phyloP scores from a whole-genome alignment of 108 stramenopile species.

The Conticribra weissflogii region DNA sequence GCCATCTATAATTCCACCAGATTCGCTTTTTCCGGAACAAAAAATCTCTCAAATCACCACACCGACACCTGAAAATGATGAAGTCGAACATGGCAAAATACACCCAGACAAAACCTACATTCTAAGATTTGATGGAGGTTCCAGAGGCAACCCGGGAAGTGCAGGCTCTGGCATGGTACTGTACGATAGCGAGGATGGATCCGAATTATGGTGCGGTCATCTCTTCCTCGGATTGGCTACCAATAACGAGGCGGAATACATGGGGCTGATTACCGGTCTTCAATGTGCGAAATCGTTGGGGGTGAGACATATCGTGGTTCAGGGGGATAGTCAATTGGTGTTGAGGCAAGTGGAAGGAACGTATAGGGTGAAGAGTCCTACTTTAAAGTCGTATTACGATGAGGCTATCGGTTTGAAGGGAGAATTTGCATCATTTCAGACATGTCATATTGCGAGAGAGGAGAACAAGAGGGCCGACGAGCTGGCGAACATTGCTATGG shows the following conservation, averaged over 20 bases:
- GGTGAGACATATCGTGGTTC: constrained; percentile 55
- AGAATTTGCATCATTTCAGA: constrained; percentile 60
- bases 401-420: constrained; percentile 36
- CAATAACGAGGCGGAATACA: constrained; percentile 88
- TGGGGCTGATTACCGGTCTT: constrained; percentile 63
- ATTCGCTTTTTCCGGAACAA: too few relatives aligned
- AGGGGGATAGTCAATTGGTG: constrained; percentile 80
- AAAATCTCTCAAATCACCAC: too few relatives aligned
- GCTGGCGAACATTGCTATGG: constrained; percentile 87
- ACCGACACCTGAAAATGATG: background rate
- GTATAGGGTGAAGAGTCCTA: constrained; percentile 58
- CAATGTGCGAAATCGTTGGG: constrained; percentile 70
- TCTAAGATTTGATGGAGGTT: constrained; percentile 74
- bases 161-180: constrained; percentile 80
- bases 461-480: constrained; percentile 82
- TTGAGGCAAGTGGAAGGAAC: constrained; percentile 66
- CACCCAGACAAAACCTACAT: constrained; percentile 32
- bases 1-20: too few relatives aligned
- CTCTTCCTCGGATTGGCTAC: constrained; percentile 65
- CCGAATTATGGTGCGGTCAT: constrained; percentile 67
- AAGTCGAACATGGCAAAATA: constrained; percentile 9
- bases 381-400: constrained; percentile 46
- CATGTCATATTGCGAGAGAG: constrained; percentile 65
- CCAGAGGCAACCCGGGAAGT: constrained; percentile 68
- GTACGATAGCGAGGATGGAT: constrained; percentile 55